Evolutionary conservation across 352 stramenopile genomes (phyloP).

Genomic region (Globisporangium rhizosaccharum): DNA sequence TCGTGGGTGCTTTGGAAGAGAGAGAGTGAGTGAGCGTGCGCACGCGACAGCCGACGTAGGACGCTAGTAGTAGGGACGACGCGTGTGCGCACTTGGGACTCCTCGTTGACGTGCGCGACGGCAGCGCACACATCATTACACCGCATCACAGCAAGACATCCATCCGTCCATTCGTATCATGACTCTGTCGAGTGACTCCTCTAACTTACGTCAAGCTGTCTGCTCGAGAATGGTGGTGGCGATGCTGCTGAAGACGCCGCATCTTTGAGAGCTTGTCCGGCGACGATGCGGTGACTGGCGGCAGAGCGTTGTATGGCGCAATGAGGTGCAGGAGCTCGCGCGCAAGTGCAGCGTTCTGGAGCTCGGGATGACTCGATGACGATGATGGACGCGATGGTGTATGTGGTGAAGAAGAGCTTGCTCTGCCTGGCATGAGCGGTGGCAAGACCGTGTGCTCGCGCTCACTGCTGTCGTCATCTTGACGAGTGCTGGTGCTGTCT

Average conservation of each 20-base stretch:
- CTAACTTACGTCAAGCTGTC: neutral
- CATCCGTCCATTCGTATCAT: neutral
- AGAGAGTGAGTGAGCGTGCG: neutral
- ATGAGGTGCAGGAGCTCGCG: constrained; percentile 58
- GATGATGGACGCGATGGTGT: neutral
- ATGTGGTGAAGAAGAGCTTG: neutral
- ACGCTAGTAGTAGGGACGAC: neutral
- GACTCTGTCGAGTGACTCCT: neutral
- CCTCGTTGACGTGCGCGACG: too few species aligned
- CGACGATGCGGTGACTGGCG: neutral
- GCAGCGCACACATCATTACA: neutral
- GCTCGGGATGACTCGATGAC: neutral
- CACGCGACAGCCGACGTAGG: neutral
- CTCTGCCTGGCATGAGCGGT: constrained; percentile 7
- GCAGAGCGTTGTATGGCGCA: constrained; percentile 35
- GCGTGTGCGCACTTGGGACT: neutral
- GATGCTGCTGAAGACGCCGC: constrained; percentile 15
- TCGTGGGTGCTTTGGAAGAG: neutral
- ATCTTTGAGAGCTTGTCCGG: constrained; percentile 14
- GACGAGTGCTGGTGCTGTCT: neutral
- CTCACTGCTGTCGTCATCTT: constrained; percentile 16
- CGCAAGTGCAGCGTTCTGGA: constrained; percentile 44
- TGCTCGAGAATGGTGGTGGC: constrained; percentile 5
- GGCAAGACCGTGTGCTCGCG: constrained; percentile 17
- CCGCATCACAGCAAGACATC: neutral